Evolutionary conservation across 2,329 filamentous ascomycete genomes (phyloP).

Genomic region (Pseudogymnoascus sp.): DNA sequence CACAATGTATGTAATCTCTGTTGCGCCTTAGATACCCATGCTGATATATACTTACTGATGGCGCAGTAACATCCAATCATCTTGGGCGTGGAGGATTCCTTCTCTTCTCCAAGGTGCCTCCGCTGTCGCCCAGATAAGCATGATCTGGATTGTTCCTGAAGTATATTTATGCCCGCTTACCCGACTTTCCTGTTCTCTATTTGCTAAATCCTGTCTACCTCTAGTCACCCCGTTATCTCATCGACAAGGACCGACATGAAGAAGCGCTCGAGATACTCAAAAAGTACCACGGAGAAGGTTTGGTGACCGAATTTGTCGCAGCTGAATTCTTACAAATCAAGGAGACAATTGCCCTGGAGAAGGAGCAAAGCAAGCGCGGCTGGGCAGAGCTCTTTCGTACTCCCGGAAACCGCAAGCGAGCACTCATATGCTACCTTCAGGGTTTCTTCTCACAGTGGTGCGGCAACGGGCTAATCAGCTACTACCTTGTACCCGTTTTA

Average conservation of each 20-base stretch:
- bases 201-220: background rate
- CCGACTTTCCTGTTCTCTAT: no score
- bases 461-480: constrained; percentile 22
- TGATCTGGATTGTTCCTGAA: background rate
- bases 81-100: constrained; percentile 34
- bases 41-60: constrained; percentile 30
- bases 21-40: constrained; percentile 22
- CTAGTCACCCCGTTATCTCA: constrained; percentile 23
- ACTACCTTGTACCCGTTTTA: constrained; percentile 21
- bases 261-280: no score
- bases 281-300: no score
- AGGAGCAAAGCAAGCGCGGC: constrained; percentile 21
- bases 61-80: constrained; percentile 32
- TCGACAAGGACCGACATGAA: no score
- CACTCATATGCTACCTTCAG: constrained; percentile 19
- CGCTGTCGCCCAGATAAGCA: constrained; percentile 33
- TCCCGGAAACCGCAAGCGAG: constrained; percentile 19
- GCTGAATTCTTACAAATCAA: constrained; percentile 34
- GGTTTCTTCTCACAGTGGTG: constrained; percentile 22
- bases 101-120: constrained; percentile 39
- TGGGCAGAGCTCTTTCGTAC: constrained; percentile 29
- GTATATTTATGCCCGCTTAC: background rate
- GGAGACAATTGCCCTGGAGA: constrained; percentile 22
- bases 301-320: no score
- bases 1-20: constrained; percentile 26